Base-by-base conservation (phyloP, 2,329 filamentous ascomycete genomes). In the Ceratocystis alfenasii region DNA sequence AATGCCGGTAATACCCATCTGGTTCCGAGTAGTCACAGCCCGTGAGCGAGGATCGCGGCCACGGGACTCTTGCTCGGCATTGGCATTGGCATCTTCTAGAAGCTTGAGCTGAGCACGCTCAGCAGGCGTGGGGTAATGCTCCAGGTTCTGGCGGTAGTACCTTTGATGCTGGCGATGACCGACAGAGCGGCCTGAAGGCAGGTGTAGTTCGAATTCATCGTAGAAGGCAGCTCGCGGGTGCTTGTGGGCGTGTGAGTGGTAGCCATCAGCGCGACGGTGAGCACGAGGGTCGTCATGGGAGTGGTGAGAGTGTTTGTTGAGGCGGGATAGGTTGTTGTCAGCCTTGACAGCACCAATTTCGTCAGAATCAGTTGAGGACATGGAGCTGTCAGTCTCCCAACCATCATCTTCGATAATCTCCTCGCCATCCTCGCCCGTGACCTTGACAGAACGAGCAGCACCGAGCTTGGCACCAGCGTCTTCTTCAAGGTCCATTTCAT, bases 311-410 rank as follows among this genome's bases (percentile, higher is more conserved):
- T 90, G 86, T 73, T 87, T 84, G 71, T 83, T 80, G 5, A 92
- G 81, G 53, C 87, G 83, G 71, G 88, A 83, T 62, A 83, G 80
- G 69, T 85, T 83, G 59, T 84, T 81, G 69, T 93, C 89, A 41
- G 90, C 87, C 1, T 89, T 89, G 6, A 95, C 85, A 7, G 88
- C 85, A 4, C 86, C 88, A 53, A 95, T 84, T 70, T 96, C 90
- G 65, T 88, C 88, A 0, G 90, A 94, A 69, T 92, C 90, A 45
- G 95, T 81, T 10, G 90, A 95, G 1, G 92, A 96, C n/a, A 83
- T 87, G 8, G 89, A 91, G 69, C 87, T 91, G 74, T 97, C 94
- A 0, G 92, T 96, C 76, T 99, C 94, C 93, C 94, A 97, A 57
- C 90, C 91, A 55, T 93, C 90, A 5, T 87, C 85, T 12, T 81